Percentiles rank a stretch among this genome's conserved stretches.
Conservation (phyloP, 768 basidiomycete species). For the Panaeolus cyanescens region DNA sequence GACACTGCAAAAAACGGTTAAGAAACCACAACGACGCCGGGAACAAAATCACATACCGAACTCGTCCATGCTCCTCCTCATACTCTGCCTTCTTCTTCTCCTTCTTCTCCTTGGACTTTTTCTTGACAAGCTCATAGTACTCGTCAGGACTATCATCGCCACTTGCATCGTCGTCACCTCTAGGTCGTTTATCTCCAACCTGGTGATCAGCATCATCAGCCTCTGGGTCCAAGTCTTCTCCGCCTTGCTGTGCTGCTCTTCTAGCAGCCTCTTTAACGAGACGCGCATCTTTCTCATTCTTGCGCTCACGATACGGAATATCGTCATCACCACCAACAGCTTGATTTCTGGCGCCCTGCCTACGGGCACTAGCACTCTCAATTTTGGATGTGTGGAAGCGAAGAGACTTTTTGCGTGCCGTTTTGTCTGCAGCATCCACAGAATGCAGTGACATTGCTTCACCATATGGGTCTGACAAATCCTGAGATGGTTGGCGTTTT, state of each 20-base stretch:
- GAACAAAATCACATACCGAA: slow-evolving; percentile 11
- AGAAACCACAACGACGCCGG: background rate
- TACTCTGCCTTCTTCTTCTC: slow-evolving; percentile 81
- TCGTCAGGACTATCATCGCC: slow-evolving; percentile 61
- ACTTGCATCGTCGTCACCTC: slow-evolving; percentile 38
- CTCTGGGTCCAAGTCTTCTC: slow-evolving; percentile 56
- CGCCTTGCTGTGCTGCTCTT: slow-evolving; percentile 50
- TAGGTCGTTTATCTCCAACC: slow-evolving; percentile 34
- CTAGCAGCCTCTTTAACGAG: slow-evolving; percentile 54
- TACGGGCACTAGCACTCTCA: slow-evolving; percentile 74
- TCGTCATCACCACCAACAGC: slow-evolving; percentile 93
- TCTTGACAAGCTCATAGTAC: slow-evolving; percentile 91
- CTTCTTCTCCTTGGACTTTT: slow-evolving; percentile 69
- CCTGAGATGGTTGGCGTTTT: slow-evolving; percentile 18
- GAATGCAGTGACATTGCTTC: slow-evolving; percentile 70
- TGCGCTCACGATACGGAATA: slow-evolving; percentile 82
- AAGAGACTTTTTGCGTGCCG: slow-evolving; percentile 76
- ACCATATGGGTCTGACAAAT: slow-evolving; percentile 62
- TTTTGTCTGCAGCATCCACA: slow-evolving; percentile 83
- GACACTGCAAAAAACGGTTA: slow-evolving; percentile 24
- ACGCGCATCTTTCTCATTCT: slow-evolving; percentile 61
- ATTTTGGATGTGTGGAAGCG: slow-evolving; percentile 95
- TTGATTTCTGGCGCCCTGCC: slow-evolving; percentile 70
- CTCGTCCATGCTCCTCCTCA: slow-evolving; percentile 53
- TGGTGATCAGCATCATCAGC: slow-evolving; percentile 40